A percentile compares a stretch with the other conserved stretches of the same genome.
Conservation (phyloP, 495 filamentous ascomycete genomes). For the Mycothermus thermophilus region DNA sequence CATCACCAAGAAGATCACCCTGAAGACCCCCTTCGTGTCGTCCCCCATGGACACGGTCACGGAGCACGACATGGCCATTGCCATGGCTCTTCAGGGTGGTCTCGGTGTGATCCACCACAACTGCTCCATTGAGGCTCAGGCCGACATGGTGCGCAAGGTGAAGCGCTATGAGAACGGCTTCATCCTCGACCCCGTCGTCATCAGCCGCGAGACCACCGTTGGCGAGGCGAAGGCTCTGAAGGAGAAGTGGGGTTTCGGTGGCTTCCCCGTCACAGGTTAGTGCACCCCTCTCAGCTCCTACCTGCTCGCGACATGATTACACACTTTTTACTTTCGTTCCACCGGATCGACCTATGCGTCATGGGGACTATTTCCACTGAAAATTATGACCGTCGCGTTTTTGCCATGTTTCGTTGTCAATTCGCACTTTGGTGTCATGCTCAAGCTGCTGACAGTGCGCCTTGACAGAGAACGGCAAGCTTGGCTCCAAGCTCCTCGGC, state of each 20-base stretch:
- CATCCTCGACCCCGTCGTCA: constrained; percentile 90
- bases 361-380: constrained; percentile 52
- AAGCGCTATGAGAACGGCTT: constrained; percentile 99
- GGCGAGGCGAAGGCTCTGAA: constrained; percentile 85
- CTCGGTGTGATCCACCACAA: constrained; percentile 98
- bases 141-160: constrained; percentile 97
- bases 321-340: constrained; percentile 99
- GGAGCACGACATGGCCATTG: constrained; percentile 97
- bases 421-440: constrained; percentile 9
- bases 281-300: constrained; percentile 19
- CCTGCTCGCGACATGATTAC: constrained; percentile 47
- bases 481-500: constrained; percentile 87
- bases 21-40: constrained; percentile 91
- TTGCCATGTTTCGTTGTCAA: constrained; percentile 12
- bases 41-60: constrained; percentile 99
- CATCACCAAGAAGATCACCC: constrained; percentile 79
- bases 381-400: constrained; percentile 28
- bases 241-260: constrained; percentile 96
- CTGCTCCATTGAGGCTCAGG: constrained; percentile 86
- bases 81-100: constrained; percentile 94
- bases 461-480: constrained; percentile 66
- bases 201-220: constrained; percentile 75
- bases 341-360: constrained; percentile 79
- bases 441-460: constrained; percentile 15
- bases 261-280: constrained; percentile 97